Percentiles rank a stretch among this genome's conserved stretches.
These are phyloP conservation scores for Chernovozyma aurita DNA, from an alignment of 1,139 yeast species.

Conservation along the genomic window DNA sequence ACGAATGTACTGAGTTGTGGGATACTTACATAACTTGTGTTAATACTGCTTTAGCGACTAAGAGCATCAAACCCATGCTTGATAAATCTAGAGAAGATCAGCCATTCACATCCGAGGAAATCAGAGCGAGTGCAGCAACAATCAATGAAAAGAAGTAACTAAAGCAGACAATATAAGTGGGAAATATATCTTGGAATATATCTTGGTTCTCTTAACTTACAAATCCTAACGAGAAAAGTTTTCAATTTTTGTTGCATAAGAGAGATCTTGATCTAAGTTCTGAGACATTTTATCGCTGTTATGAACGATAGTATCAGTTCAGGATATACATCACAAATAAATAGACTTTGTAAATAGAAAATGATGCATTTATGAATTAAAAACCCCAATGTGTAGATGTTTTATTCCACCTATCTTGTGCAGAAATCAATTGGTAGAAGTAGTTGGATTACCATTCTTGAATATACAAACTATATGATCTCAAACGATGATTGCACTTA, in stretches of 20 bases:
- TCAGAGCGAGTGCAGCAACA: slow-evolving; percentile 19
- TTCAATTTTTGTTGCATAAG: too few relatives aligned
- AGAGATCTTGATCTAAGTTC: too few relatives aligned
- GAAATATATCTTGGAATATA: neutral
- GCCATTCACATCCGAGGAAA: slow-evolving; percentile 54
- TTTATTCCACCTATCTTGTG: too few relatives aligned
- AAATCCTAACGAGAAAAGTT: too few relatives aligned
- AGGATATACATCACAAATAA: neutral
- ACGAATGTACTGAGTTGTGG: slow-evolving; percentile 92
- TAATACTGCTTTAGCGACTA: slow-evolving; percentile 65
- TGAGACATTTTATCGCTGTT: too few relatives aligned
- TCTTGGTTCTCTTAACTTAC: too few relatives aligned
- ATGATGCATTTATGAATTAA: neutral
- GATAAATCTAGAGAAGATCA: slow-evolving; percentile 91
- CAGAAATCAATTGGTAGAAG: too few relatives aligned
- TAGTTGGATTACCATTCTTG: too few relatives aligned
- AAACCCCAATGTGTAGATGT: too few relatives aligned
- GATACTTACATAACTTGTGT: slow-evolving; percentile 81
- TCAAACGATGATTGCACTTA: too few relatives aligned
- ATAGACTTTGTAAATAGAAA: neutral
- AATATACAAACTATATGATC: too few relatives aligned
- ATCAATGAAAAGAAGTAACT: slow-evolving; percentile 8
- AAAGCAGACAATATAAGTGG: neutral
- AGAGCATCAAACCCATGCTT: slow-evolving; percentile 76
- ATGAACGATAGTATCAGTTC: too few relatives aligned